These are phyloP conservation scores for Macrocybe gigantea DNA, from an alignment of 768 basidiomycete genomes.

Conservation along the genomic window DNA sequence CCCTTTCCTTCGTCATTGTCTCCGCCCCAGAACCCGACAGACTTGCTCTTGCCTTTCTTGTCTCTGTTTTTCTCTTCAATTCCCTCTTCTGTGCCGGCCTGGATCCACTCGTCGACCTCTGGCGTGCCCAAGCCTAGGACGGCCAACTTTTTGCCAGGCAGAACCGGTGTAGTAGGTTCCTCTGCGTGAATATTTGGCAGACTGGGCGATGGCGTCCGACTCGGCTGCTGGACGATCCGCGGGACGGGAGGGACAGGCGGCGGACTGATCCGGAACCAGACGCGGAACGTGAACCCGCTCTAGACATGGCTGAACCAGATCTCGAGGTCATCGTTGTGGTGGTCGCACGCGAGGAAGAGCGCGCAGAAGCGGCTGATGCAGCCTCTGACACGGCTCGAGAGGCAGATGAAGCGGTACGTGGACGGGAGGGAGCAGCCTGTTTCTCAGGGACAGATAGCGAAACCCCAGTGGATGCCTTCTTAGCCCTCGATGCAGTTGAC, in stretches of 20 bases:
- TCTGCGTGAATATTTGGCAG: slow-evolving; percentile 23
- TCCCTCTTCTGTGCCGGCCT: slow-evolving; percentile 28
- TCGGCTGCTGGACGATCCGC: slow-evolving; percentile 10
- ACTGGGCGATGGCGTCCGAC: slow-evolving; percentile 37
- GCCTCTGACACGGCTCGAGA: slow-evolving; percentile 14
- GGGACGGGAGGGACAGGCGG: slow-evolving; percentile 15
- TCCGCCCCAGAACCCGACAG: slow-evolving; percentile 38
- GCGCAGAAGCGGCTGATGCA: too few relatives aligned
- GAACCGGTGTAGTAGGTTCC: slow-evolving; percentile 29
- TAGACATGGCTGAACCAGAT: too few relatives aligned
- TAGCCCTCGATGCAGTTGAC: slow-evolving; percentile 4
- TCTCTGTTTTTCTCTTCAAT: slow-evolving; percentile 13
- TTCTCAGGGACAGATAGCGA: not conserved
- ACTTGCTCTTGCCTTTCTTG: slow-evolving; percentile 32
- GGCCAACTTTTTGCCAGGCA: slow-evolving; percentile 18
- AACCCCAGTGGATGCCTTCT: not conserved
- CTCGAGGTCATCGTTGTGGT: too few relatives aligned
- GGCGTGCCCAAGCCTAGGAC: slow-evolving; percentile 46
- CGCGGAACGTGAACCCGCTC: too few relatives aligned
- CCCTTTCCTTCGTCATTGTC: slow-evolving; percentile 16
- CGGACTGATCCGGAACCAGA: too few relatives aligned
- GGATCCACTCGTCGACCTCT: slow-evolving; percentile 48
- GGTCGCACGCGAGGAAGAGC: too few relatives aligned
- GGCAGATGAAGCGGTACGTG: slow-evolving; percentile 22
- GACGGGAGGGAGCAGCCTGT: too few relatives aligned